These are phyloP conservation scores for Forsythia suspensa DNA, from an alignment of 257 asterid species.

Conservation along the genomic window DNA sequence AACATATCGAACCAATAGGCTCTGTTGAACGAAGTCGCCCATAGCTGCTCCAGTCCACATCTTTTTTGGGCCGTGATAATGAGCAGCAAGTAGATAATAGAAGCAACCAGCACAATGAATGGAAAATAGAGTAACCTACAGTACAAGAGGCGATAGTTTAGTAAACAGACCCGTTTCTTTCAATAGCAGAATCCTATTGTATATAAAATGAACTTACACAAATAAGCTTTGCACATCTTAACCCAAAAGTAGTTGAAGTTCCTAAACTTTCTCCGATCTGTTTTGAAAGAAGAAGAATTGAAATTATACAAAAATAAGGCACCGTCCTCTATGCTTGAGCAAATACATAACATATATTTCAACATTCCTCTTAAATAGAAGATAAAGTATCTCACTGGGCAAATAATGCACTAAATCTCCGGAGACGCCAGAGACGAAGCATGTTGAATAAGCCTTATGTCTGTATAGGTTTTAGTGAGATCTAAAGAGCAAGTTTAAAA, in stretches of 20 bases:
- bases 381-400: constrained; percentile 50
- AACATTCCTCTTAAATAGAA: not conserved
- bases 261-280: constrained; percentile 88
- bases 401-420: constrained; percentile 76
- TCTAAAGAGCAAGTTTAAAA: constrained; percentile 64
- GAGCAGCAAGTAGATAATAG: constrained; percentile 75
- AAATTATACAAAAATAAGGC: not conserved
- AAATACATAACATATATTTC: no score
- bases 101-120: constrained; percentile 97
- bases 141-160: constrained; percentile 5
- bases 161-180: not conserved
- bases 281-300: constrained; percentile 7
- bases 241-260: constrained; percentile 88
- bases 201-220: constrained; percentile 56
- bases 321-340: not conserved
- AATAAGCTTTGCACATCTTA: constrained; percentile 76
- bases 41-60: constrained; percentile 86
- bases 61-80: constrained; percentile 48
- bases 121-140: constrained; percentile 85
- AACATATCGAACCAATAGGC: constrained; percentile 77
- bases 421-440: constrained; percentile 30
- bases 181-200: not conserved
- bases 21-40: constrained; percentile 47
- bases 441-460: constrained; percentile 72
- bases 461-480: constrained; percentile 52